These are phyloP conservation scores for Fusarium liriodendri DNA, from an alignment of 2,329 filamentous ascomycete species.

Conservation along the genomic window DNA sequence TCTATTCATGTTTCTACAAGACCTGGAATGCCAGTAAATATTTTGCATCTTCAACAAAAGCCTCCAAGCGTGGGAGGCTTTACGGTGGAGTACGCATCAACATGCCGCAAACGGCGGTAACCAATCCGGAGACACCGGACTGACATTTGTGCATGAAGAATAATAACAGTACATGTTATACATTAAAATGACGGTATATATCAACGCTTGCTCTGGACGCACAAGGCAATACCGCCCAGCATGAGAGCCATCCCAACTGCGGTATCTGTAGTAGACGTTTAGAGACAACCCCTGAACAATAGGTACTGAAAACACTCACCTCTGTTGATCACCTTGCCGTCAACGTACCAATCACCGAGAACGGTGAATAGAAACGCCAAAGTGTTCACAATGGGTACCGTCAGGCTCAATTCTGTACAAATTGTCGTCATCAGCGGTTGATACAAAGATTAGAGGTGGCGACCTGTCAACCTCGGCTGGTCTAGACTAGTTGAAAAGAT, in stretches of 20 bases:
- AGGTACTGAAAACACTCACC: constrained; percentile 61
- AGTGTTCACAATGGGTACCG: constrained; percentile 94
- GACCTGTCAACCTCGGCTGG: constrained; percentile 24
- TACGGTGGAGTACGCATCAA: constrained; percentile 38
- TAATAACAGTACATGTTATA: constrained; percentile 8
- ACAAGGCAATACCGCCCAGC: constrained; percentile 82
- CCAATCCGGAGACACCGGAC: constrained; percentile 35
- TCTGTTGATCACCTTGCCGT: constrained; percentile 87
- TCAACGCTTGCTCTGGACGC: constrained; percentile 75
- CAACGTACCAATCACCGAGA: constrained; percentile 93
- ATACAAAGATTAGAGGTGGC: constrained; percentile 5
- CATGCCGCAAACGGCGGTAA: constrained; percentile 12
- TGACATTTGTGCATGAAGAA: constrained; percentile 19
- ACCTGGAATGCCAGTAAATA: neutral
- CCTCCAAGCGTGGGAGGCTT: neutral
- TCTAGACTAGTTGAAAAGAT: constrained; percentile 20
- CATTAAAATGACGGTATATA: constrained; percentile 8
- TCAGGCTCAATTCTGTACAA: constrained; percentile 82
- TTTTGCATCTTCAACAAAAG: neutral
- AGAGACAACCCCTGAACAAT: neutral
- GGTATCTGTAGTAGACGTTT: constrained; percentile 68
- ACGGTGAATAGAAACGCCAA: constrained; percentile 97
- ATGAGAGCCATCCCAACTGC: constrained; percentile 86
- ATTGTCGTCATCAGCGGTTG: constrained; percentile 26
- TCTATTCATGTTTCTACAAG: neutral